A percentile compares a stretch with the other conserved stretches of the same genome.
These are phyloP conservation scores for Graphium sp. DNA, from an alignment of 2,329 filamentous ascomycete genomes.

Conservation along the genomic window DNA sequence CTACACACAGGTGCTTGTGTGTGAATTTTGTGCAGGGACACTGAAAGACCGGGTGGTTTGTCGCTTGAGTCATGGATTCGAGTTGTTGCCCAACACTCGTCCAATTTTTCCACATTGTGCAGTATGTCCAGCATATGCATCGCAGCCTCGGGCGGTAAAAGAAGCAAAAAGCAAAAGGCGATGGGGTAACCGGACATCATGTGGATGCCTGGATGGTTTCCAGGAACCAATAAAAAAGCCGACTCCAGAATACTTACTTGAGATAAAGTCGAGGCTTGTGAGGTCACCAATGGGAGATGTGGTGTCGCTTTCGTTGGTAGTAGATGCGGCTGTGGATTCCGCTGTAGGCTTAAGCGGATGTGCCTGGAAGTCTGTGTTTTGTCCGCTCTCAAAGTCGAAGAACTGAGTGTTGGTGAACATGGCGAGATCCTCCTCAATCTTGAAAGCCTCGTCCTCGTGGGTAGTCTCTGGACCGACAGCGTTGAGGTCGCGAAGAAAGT, in stretches of 20 bases:
- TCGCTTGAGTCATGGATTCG: no score
- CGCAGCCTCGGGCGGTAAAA: no score
- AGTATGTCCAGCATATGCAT: no score
- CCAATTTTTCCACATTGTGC: no score
- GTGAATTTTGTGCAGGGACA: no score
- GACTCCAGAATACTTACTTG: slow-evolving; percentile 28
- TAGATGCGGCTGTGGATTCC: slow-evolving; percentile 11
- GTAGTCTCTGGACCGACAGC: slow-evolving; percentile 40
- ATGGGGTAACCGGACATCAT: no score
- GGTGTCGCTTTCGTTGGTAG: slow-evolving; percentile 9
- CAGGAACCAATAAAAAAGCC: no score
- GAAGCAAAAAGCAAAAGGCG: no score
- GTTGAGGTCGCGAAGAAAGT: slow-evolving; percentile 79
- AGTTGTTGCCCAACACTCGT: no score
- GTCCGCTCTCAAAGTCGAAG: slow-evolving; percentile 59
- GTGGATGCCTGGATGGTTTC: no score
- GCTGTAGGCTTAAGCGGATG: slow-evolving; percentile 25
- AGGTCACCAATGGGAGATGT: slow-evolving; percentile 20
- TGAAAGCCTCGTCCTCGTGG: slow-evolving; percentile 38
- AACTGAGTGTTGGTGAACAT: slow-evolving; percentile 75
- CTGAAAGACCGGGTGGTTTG: no score
- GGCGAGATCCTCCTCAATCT: slow-evolving; percentile 54
- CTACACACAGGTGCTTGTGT: no score
- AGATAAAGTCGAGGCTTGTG: slow-evolving; percentile 29
- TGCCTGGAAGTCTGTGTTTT: slow-evolving; percentile 38